Evolutionary conservation across 306 rosid species (phyloP).

Genomic region (Cicer cuneatum): DNA sequence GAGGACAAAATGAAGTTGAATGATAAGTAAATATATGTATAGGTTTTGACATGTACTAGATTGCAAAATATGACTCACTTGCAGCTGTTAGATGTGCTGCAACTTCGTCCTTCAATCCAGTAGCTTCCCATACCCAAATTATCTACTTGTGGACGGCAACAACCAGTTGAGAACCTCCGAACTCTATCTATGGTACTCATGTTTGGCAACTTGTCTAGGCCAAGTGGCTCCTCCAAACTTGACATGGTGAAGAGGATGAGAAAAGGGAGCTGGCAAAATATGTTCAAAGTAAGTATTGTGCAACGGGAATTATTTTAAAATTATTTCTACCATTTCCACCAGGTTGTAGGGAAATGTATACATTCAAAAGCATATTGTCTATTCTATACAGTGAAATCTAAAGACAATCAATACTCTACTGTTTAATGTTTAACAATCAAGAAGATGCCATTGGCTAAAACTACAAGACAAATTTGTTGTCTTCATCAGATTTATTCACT

Average conservation of each 20-base stretch:
- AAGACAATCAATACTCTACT: conserved; percentile 3
- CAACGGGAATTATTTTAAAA: neutral
- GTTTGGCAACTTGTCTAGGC: conserved; percentile 88
- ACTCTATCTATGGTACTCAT: conserved; percentile 76
- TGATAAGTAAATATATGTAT: conserved; percentile 5
- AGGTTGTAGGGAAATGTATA: conserved; percentile 4
- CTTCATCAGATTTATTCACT: neutral
- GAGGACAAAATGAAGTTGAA: conserved; percentile 1
- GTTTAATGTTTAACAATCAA: neutral
- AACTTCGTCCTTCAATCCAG: conserved; percentile 74
- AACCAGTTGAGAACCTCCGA: conserved; percentile 75
- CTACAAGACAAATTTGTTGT: conserved; percentile 1
- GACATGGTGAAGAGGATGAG: conserved; percentile 65
- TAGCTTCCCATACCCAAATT: conserved; percentile 74
- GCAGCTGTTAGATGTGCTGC: conserved; percentile 85
- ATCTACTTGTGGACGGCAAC: conserved; percentile 76
- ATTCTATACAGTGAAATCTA: conserved; percentile 25
- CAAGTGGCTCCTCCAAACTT: conserved; percentile 92
- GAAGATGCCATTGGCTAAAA: conserved; percentile 21
- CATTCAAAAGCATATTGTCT: conserved; percentile 7
- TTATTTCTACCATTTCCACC: conserved; percentile 12
- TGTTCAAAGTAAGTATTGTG: conserved; percentile 38
- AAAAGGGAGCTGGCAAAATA: conserved; percentile 42
- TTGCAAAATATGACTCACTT: conserved; percentile 49
- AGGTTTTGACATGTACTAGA: conserved; percentile 9